These are phyloP conservation scores for Coniochaeta sp. DNA, from an alignment of 2,329 filamentous ascomycete species.

Conservation along the genomic window DNA sequence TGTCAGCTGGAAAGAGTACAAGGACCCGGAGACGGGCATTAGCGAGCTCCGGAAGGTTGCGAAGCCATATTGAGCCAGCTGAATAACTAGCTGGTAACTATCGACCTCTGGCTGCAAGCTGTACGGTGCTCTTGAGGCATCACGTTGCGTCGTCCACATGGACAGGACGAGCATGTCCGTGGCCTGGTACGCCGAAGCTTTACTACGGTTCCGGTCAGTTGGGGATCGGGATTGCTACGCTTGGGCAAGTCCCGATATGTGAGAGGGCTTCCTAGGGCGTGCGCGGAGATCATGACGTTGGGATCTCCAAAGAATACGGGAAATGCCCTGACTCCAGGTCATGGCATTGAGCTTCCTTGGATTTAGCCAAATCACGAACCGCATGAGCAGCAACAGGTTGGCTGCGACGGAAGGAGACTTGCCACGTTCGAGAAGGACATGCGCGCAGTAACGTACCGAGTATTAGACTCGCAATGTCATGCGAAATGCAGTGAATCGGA, in stretches of 20 bases:
- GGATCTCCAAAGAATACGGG: neutral
- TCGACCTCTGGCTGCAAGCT: neutral
- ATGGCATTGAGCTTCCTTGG: neutral
- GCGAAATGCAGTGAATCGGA: neutral
- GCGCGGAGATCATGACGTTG: neutral
- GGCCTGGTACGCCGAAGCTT: too few relatives aligned
- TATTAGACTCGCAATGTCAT: neutral
- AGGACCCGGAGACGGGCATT: slow-evolving; percentile 69
- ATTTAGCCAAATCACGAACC: neutral
- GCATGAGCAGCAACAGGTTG: neutral
- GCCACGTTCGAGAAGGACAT: neutral
- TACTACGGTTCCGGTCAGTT: neutral
- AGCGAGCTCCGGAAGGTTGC: slow-evolving; percentile 86
- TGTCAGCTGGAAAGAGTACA: slow-evolving; percentile 91
- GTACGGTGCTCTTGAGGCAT: neutral
- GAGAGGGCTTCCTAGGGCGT: neutral
- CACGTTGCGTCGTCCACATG: too few relatives aligned
- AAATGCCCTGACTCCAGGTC: neutral
- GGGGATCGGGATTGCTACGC: neutral
- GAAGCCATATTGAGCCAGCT: slow-evolving; percentile 64
- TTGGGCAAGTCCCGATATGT: neutral
- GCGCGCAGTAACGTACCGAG: neutral
- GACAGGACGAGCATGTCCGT: too few relatives aligned
- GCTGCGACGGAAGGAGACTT: neutral
- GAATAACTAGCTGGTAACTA: neutral